Percentiles rank a stretch among this genome's conserved stretches.
phyloP scores from a whole-genome alignment of 768 basidiomycete species.

The Tricholoma sp. region DNA sequence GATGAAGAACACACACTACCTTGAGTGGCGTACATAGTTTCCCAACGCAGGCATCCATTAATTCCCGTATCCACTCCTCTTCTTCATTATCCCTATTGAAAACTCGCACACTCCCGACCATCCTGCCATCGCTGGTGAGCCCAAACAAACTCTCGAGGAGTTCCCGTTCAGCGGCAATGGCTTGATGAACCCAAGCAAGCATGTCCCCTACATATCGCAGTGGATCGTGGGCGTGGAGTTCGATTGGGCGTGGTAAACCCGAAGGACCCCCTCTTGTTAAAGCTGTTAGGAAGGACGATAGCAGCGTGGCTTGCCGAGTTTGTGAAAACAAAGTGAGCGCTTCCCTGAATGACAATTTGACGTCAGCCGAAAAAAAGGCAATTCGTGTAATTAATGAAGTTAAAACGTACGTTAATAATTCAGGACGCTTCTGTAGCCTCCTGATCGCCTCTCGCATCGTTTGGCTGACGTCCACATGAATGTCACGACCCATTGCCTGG shows the following conservation, averaged over 20 bases:
- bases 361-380: constrained; percentile 1
- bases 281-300: constrained; percentile 80
- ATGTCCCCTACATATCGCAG: constrained; percentile 96
- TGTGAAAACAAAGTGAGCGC: constrained; percentile 71
- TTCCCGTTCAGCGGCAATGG: constrained; percentile 91
- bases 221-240: constrained; percentile 97
- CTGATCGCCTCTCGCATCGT: constrained; percentile 68
- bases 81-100: constrained; percentile 51
- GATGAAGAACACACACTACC: constrained; percentile 36
- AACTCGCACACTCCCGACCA: constrained; percentile 70
- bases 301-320: constrained; percentile 75
- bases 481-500: constrained; percentile 68
- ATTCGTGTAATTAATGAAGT: neutral
- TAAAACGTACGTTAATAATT: constrained; percentile 64
- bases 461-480: constrained; percentile 61
- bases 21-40: constrained; percentile 87
- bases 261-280: constrained; percentile 85
- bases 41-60: constrained; percentile 78
- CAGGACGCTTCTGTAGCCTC: constrained; percentile 71
- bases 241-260: constrained; percentile 87
- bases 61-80: constrained; percentile 72
- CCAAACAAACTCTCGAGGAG: constrained; percentile 87
- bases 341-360: constrained; percentile 42
- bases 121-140: constrained; percentile 53
- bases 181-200: constrained; percentile 97